phyloP scores from a whole-genome alignment of 1,284 basidiomycete genomes.

The Fistulinella cinereoalba region DNA sequence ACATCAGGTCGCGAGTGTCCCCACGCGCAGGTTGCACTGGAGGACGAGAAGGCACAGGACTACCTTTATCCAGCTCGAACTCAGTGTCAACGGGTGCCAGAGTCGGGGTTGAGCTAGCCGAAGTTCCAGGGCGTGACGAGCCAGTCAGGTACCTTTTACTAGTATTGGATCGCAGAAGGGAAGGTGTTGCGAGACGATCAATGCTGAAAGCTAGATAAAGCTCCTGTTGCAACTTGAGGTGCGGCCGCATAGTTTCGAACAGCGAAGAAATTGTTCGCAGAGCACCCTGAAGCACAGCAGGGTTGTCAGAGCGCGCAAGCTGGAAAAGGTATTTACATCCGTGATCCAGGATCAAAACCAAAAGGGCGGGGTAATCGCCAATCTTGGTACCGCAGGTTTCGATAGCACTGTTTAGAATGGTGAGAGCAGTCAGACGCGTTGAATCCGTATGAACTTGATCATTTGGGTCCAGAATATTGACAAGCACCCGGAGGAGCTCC shows the following conservation, averaged over 20 bases:
- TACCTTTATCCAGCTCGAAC: slow-evolving; percentile 49
- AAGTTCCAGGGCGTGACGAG: slow-evolving; percentile 60
- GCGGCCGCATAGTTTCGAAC: slow-evolving; percentile 83
- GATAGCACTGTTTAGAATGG: slow-evolving; percentile 87
- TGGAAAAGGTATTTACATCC: slow-evolving; percentile 97
- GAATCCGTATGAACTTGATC: slow-evolving; percentile 96
- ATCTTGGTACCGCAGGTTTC: slow-evolving; percentile 82
- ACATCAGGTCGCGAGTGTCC: slow-evolving; percentile 85
- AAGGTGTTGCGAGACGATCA: slow-evolving; percentile 76
- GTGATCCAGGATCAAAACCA: slow-evolving; percentile 75
- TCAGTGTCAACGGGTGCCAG: slow-evolving; percentile 45
- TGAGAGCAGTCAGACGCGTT: slow-evolving; percentile 86
- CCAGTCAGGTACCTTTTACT: slow-evolving; percentile 33
- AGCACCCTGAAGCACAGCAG: slow-evolving; percentile 73
- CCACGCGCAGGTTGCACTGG: slow-evolving; percentile 77
- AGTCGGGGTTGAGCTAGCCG: slow-evolving; percentile 44
- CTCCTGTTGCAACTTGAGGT: slow-evolving; percentile 96
- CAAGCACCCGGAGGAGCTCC: slow-evolving; percentile 91
- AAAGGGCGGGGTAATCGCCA: slow-evolving; percentile 71
- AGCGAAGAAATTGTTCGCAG: slow-evolving; percentile 87
- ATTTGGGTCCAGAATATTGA: slow-evolving; percentile 93
- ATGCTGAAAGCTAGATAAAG: slow-evolving; percentile 92
- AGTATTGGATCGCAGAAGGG: slow-evolving; percentile 27
- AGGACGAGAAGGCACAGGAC: slow-evolving; percentile 52
- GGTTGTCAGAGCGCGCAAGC: slow-evolving; percentile 87